phyloP scores from a whole-genome alignment of 306 rosid species.

The Trifolium repens region DNA sequence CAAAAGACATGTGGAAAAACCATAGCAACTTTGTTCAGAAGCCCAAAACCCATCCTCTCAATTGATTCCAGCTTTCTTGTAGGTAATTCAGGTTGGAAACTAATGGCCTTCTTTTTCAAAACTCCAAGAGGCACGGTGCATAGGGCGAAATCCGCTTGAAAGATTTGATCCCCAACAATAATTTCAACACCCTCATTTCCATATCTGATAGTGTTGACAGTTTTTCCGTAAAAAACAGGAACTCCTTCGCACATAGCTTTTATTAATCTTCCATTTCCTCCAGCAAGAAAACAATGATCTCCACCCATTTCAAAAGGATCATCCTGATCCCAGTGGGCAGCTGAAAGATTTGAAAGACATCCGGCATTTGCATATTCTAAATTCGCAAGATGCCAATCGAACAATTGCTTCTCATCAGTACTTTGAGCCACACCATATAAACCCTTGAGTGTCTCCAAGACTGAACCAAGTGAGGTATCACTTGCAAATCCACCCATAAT shows the following conservation, averaged over 20 bases:
- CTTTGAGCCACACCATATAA: constrained; percentile 72
- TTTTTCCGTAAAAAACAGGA: constrained; percentile 79
- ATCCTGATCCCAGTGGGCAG: constrained; percentile 94
- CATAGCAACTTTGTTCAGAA: constrained; percentile 92
- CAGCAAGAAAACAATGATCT: constrained; percentile 96
- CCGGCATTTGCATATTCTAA: constrained; percentile 98
- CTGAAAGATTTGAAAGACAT: constrained; percentile 90
- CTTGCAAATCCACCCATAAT: constrained; percentile 84
- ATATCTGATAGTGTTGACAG: constrained; percentile 63
- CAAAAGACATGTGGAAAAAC: constrained; percentile 90
- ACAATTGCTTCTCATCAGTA: constrained; percentile 74
- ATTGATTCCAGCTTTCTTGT: constrained; percentile 77
- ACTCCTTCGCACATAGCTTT: constrained; percentile 79
- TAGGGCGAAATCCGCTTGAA: constrained; percentile 74
- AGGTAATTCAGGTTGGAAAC: constrained; percentile 85
- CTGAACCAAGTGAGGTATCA: constrained; percentile 84
- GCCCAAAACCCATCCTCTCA: constrained; percentile 91
- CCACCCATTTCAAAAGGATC: constrained; percentile 99
- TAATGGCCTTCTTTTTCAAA: constrained; percentile 64
- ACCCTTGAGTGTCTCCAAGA: constrained; percentile 74
- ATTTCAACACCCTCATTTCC: constrained; percentile 80
- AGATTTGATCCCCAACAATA: constrained; percentile 70
- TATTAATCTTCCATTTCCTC: constrained; percentile 87
- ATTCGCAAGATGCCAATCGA: constrained; percentile 97
- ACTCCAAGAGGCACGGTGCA: constrained; percentile 98